Evolutionary conservation across 148 eudicot species (phyloP).

Genomic region (Rhododendron williamsianum): DNA sequence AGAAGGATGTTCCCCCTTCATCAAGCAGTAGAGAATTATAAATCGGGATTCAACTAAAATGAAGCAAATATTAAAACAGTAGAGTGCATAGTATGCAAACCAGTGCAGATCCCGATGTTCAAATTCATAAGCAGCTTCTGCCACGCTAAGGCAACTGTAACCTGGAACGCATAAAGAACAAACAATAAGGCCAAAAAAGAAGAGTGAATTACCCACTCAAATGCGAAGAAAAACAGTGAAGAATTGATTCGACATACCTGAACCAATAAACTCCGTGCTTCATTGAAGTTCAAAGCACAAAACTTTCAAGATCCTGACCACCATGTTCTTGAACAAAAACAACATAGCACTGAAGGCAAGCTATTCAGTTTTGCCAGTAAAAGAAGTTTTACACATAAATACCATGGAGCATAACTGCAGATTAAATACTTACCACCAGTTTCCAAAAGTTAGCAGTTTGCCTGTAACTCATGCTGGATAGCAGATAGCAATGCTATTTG

Average conservation of each 20-base stretch:
- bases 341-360: conserved; percentile 54
- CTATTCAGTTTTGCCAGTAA: conserved; percentile 10
- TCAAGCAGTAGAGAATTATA: background rate
- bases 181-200: background rate
- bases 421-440: background rate
- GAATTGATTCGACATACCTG: conserved; percentile 40
- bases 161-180: conserved; percentile 36
- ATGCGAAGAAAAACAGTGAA: background rate
- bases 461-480: background rate
- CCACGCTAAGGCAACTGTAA: conserved; percentile 87
- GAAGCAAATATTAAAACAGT: conserved; percentile 4
- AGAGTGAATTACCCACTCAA: background rate
- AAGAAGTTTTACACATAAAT: conserved; percentile 1
- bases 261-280: conserved; percentile 75
- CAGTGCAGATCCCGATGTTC: conserved; percentile 97
- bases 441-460: background rate
- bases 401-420: background rate
- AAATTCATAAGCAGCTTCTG: conserved; percentile 91
- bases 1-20: conserved; percentile 87
- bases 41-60: background rate
- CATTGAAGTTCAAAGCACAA: conserved; percentile 77
- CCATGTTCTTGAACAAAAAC: conserved; percentile 91
- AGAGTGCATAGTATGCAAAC: conserved; percentile 30
- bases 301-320: conserved; percentile 87
- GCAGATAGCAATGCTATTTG: background rate